Evolutionary conservation across 371 early-diverging fungal species (phyloP).

Genomic region (Rhizopus stolonifer): DNA sequence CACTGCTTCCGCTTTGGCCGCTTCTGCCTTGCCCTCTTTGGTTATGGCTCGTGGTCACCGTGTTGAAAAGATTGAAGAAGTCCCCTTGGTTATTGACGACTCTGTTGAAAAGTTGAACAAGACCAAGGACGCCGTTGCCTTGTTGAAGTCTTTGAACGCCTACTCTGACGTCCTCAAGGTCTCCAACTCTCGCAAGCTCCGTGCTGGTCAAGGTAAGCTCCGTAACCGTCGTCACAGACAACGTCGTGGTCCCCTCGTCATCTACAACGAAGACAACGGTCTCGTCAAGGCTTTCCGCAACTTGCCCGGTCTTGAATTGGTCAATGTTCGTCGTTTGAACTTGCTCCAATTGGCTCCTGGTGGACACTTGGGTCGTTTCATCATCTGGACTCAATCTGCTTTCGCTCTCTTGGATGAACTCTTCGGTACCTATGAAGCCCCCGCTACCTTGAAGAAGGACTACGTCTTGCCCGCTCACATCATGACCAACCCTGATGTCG

Average conservation of each 20-base stretch:
- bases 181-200: slow-evolving; percentile 94
- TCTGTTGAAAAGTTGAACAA: slow-evolving; percentile 84
- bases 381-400: slow-evolving; percentile 99
- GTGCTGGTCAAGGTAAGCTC: slow-evolving; percentile 99
- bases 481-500: slow-evolving; percentile 94
- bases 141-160: slow-evolving; percentile 94
- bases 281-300: slow-evolving; percentile 98
- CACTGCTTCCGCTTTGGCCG: slow-evolving; percentile 98
- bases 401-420: slow-evolving; percentile 94
- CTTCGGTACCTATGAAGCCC: slow-evolving; percentile 88
- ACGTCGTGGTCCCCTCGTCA: slow-evolving; percentile 98
- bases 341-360: slow-evolving; percentile 99
- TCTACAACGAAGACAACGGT: slow-evolving; percentile 96
- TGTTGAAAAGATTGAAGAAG: slow-evolving; percentile 92
- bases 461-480: slow-evolving; percentile 90
- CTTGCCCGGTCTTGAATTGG: slow-evolving; percentile 98
- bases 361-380: slow-evolving; percentile 99
- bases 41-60: slow-evolving; percentile 99
- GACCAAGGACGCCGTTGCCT: slow-evolving; percentile 96
- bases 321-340: slow-evolving; percentile 92
- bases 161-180: slow-evolving; percentile 97
- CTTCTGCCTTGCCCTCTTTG: slow-evolving; percentile 94
- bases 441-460: slow-evolving; percentile 90
- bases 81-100: slow-evolving; percentile 95
- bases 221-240: slow-evolving; percentile 99